A percentile compares a stretch with the other conserved stretches of the same genome.
These are phyloP conservation scores for Phragmites australis DNA, from an alignment of 176 grass and related monocot genomes.

Conservation along the genomic window DNA sequence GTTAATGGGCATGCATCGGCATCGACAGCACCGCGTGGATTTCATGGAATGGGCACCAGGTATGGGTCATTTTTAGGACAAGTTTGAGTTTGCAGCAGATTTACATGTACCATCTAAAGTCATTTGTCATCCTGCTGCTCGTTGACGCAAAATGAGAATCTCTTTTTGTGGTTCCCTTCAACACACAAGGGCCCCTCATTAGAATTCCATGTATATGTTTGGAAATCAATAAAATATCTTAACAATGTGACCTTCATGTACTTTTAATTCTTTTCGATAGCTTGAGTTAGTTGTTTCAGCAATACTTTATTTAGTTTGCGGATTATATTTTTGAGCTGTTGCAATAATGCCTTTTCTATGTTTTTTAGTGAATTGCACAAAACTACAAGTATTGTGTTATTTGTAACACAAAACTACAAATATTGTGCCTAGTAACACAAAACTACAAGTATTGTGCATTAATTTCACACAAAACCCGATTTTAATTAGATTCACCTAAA, in stretches of 20 bases:
- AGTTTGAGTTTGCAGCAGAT: neutral
- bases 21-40: conserved; percentile 78
- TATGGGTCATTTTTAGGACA: conserved; percentile 28
- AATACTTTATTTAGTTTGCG: conserved; percentile 18
- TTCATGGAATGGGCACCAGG: conserved; percentile 99
- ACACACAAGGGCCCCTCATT: neutral
- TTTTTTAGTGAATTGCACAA: no score
- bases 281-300: conserved; percentile 5
- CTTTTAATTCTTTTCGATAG: conserved; percentile 3
- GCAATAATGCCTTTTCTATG: no score
- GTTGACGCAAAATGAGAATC: neutral
- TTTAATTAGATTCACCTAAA: no score
- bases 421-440: no score
- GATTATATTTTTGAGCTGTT: conserved; percentile 19
- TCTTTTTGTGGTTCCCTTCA: no score
- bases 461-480: no score
- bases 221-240: conserved; percentile 8
- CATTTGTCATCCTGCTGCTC: neutral
- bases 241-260: neutral
- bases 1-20: conserved; percentile 81
- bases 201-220: conserved; percentile 8
- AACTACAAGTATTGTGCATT: no score
- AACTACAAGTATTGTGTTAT: no score
- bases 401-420: no score
- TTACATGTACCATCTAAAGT: neutral